Conservation (phyloP, 805 yeast genomes). For the Kodamaea nitidulidarum region DNA sequence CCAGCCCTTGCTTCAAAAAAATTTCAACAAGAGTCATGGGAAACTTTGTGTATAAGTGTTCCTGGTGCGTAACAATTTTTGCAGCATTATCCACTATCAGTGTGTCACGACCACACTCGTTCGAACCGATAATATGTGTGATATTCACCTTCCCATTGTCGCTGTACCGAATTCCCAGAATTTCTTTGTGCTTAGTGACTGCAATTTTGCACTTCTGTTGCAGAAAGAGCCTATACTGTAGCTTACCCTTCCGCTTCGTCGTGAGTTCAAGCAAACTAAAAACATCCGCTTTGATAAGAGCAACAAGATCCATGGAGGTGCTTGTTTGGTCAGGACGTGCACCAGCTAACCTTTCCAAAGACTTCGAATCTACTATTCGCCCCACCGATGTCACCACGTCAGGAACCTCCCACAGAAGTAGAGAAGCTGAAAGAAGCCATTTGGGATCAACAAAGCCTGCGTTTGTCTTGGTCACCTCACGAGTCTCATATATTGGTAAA, state of each 20-base stretch:
- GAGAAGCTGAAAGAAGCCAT: conserved; percentile 6
- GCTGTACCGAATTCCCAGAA: too few relatives aligned
- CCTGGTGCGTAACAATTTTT: conserved; percentile 6
- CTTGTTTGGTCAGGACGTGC: background rate
- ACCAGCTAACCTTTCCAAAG: conserved; percentile 1
- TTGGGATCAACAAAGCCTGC: background rate
- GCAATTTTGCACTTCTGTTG: conserved; percentile 4
- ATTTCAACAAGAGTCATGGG: conserved; percentile 4
- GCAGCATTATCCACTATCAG: conserved; percentile 5
- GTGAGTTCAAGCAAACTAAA: conserved; percentile 2
- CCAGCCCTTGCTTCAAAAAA: conserved; percentile 1
- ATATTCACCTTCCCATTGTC: too few relatives aligned
- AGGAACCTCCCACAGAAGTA: conserved; percentile 7
- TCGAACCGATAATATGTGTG: too few relatives aligned
- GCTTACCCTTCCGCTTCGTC: background rate
- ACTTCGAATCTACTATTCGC: background rate
- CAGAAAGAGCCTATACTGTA: conserved; percentile 6
- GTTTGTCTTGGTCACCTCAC: background rate
- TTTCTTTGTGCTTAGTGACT: conserved; percentile 2
- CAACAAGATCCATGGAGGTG: conserved; percentile 1
- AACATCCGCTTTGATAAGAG: conserved; percentile 4
- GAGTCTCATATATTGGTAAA: background rate
- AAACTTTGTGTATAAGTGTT: conserved; percentile 3
- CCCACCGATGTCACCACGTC: conserved; percentile 1
- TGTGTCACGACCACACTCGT: conserved; percentile 3